Base-by-base conservation (phyloP, 176 grass and related monocot genomes). In the Stipa capillata region DNA sequence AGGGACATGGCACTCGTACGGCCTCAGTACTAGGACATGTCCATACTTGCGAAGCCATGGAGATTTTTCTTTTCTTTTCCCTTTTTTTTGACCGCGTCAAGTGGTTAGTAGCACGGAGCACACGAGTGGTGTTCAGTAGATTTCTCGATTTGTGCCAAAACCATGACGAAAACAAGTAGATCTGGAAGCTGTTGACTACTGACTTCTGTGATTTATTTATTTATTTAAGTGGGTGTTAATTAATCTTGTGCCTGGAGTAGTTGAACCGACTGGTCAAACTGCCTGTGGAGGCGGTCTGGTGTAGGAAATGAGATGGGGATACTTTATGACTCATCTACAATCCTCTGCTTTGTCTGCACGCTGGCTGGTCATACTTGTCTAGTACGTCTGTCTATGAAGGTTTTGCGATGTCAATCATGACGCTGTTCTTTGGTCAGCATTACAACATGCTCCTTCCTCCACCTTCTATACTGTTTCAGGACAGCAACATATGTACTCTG, bases 241-340 rank as follows among this genome's bases (percentile, higher is more conserved):
- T 74, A 32, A 23, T 51, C n/a, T n/a, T 73, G 52, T 18, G 36
- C 70, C 0, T 11, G 10, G n/a, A n/a, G n/a, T n/a, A 1, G 71
- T 76, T 85, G 77, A 36, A 65, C 13, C n/a, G n/a, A 48, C 45
- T 62, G 53, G 63, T 85, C 77, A 80, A 85, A 89, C 87, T 47
- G 62, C 69, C 18, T 59, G 69, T 79, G 49, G 41, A 33, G 13
- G 28, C 13, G 76, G 28, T 75, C 76, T 80, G 82, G 36, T 73
- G 41, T 4, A 28, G 68, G 20, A 51, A 61, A 44, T n/a, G 23
- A 23, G 45, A 59, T 0, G 6, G 18, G 4, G 34, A 78, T 64
- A 83, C 37, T 79, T 80, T 69, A 69, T 40, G 86, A 84, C 69
- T 64, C n/a, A 31, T 71, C 78, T 71, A 27, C 58, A 75, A 51